Conservation (phyloP, 768 basidiomycete species). For the Candolleomyces aberdarensis region DNA sequence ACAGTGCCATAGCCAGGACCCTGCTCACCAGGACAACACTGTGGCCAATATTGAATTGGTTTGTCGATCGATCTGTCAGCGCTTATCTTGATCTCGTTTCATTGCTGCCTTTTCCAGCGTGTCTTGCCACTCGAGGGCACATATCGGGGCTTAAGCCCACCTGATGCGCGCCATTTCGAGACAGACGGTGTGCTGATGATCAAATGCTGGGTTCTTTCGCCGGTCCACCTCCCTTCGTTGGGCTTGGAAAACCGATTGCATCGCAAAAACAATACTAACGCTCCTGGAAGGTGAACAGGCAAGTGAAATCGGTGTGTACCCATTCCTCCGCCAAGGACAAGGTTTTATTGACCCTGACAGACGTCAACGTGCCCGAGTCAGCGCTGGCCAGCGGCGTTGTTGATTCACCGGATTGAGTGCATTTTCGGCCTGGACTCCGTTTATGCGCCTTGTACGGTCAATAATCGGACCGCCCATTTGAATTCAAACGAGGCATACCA, state of each 20-base stretch:
- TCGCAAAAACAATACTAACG: background rate
- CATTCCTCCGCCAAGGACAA: background rate
- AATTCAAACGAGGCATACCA: background rate
- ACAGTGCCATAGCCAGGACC: background rate
- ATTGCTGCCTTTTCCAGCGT: background rate
- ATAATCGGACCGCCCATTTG: slow-evolving; percentile 1
- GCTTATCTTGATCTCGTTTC: background rate
- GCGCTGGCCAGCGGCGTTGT: background rate
- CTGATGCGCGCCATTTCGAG: background rate
- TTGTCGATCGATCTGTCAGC: background rate
- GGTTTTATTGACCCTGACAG: background rate
- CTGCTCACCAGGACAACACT: background rate
- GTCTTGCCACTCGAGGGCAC: background rate
- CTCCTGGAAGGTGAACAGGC: background rate
- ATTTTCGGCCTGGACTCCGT: background rate
- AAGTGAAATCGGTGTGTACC: background rate
- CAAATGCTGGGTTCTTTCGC: slow-evolving; percentile 4
- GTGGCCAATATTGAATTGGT: background rate
- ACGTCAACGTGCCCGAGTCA: background rate
- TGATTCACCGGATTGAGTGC: background rate
- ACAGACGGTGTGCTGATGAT: background rate
- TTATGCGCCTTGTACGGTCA: slow-evolving; percentile 1
- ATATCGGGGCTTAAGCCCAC: background rate
- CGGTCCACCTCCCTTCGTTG: slow-evolving; percentile 2
- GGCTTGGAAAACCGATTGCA: background rate